These are phyloP conservation scores for Rhytidiadelphus loreus DNA, from an alignment of 225 moss, liverwort and hornwort genomes.

Conservation along the genomic window DNA sequence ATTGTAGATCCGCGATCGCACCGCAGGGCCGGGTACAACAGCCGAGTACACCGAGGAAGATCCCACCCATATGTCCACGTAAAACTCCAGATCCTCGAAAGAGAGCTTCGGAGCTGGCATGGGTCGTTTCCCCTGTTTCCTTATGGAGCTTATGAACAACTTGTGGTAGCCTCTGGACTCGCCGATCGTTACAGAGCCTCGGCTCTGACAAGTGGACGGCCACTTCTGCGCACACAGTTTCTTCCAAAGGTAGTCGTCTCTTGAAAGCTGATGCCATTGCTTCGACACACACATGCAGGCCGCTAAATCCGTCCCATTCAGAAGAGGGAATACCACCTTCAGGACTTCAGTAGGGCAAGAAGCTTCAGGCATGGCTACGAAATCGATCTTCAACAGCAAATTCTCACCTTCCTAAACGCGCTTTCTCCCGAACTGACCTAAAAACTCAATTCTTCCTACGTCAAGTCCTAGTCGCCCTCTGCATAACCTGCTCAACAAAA, in stretches of 20 bases:
- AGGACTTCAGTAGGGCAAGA: constrained; percentile 60
- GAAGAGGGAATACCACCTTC: constrained; percentile 68
- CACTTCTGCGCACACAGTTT: constrained; percentile 73
- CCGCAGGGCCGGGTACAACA: constrained; percentile 57
- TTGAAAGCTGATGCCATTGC: constrained; percentile 71
- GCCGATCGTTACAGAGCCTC: constrained; percentile 47
- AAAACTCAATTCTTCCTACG: background rate
- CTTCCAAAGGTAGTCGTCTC: constrained; percentile 87
- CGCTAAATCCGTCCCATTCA: constrained; percentile 63
- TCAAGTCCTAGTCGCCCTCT: background rate
- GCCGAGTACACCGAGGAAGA: constrained; percentile 59
- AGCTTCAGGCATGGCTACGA: constrained; percentile 34
- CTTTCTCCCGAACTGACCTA: background rate
- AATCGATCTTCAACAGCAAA: background rate
- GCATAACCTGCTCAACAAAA: constrained; percentile 41
- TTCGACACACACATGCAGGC: constrained; percentile 87
- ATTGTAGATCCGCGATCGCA: constrained; percentile 44
- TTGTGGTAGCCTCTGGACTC: constrained; percentile 63
- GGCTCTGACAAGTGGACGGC: constrained; percentile 63
- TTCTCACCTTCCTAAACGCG: background rate
- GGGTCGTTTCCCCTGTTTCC: constrained; percentile 45
- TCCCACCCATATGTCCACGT: constrained; percentile 79
- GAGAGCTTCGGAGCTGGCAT: constrained; percentile 67
- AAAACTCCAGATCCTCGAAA: constrained; percentile 84
- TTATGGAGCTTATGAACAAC: constrained; percentile 50